Conservation (phyloP, 352 stramenopile species). For the Phytophthora ohioensis region DNA sequence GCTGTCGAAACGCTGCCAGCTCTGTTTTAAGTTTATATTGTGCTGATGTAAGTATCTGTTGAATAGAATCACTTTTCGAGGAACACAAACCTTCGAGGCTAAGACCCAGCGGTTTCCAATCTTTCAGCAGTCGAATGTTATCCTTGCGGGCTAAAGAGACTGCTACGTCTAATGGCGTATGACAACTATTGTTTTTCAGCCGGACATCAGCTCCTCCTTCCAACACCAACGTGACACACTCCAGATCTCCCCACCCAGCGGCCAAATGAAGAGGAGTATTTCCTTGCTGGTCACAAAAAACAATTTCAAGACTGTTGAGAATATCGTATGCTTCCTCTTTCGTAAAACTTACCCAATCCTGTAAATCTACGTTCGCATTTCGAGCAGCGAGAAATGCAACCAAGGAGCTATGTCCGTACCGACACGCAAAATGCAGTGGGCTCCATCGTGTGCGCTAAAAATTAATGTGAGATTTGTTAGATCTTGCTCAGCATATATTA, state of each 20-base stretch:
- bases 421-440: conserved; percentile 67
- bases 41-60: neutral
- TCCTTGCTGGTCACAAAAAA: conserved; percentile 45
- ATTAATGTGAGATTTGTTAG: conserved; percentile 2
- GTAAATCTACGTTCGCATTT: conserved; percentile 55
- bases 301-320: neutral
- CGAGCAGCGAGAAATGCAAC: conserved; percentile 59
- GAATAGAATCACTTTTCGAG: neutral
- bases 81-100: conserved; percentile 48
- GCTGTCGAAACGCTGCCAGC: conserved; percentile 30
- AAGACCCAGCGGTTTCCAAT: conserved; percentile 59
- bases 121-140: conserved; percentile 46
- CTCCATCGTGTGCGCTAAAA: conserved; percentile 66
- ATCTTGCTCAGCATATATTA: neutral
- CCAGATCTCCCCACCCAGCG: conserved; percentile 70
- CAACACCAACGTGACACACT: conserved; percentile 63
- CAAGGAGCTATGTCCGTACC: conserved; percentile 56
- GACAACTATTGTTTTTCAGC: conserved; percentile 37
- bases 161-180: conserved; percentile 59
- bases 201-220: conserved; percentile 52
- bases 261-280: conserved; percentile 76
- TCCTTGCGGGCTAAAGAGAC: conserved; percentile 45
- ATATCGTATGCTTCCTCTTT: neutral
- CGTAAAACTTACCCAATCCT: conserved; percentile 47
- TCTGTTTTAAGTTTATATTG: conserved; percentile 28